Base-by-base conservation (phyloP, 495 filamentous ascomycete species). In the Penicillium canescens region DNA sequence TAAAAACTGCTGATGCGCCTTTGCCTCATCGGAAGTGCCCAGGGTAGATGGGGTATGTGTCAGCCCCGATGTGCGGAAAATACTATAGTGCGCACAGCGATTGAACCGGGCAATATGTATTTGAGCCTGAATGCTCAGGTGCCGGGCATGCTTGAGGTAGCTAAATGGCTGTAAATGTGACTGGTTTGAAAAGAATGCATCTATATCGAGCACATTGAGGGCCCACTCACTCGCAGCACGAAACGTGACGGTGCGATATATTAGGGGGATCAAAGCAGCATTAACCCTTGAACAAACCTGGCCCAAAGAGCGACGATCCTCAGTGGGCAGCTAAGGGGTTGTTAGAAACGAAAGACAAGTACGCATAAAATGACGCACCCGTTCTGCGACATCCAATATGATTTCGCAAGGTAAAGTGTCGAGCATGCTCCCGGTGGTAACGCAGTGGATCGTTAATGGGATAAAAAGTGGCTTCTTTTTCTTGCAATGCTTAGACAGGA, bases 1-100 rank as follows among this genome's bases (percentile, higher is more conserved):
- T 14, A 49, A 12, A 34, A 57, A 57, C n/a, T 43, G 42, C 42
- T 42, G 38, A 43, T 57, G 55, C 6, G 55, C 55, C 33, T 39
- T 53, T 12, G 35, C 38, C 31, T 57, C 55, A 21, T 53, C 41
- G 3, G 50, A 42, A 21, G 48, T 21, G n/a, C 50, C 55, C 2
- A 53, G 55, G 18, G 16, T 38, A 21, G 18, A 28, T 38, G 26
- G 26, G 26, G 3, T 31, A 6, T 43, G n/a, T 5, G n/a, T 8
- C 16, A 26, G n/a, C 2, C 23, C 55, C 4, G n/a, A 14, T 11
- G 20, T 38, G 13, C 43, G 55, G 35, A 52, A 52, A 18, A 47
- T 16, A 28, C 49, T 52, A 23, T 26, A 52, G 23, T 44, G 48
- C 6, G 37, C 47, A 34, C 55, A 57, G 8, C 55, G 55, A 20